These are phyloP conservation scores for Neospora caninum DNA, from an alignment of 169 alveolate species.

Conservation along the genomic window DNA sequence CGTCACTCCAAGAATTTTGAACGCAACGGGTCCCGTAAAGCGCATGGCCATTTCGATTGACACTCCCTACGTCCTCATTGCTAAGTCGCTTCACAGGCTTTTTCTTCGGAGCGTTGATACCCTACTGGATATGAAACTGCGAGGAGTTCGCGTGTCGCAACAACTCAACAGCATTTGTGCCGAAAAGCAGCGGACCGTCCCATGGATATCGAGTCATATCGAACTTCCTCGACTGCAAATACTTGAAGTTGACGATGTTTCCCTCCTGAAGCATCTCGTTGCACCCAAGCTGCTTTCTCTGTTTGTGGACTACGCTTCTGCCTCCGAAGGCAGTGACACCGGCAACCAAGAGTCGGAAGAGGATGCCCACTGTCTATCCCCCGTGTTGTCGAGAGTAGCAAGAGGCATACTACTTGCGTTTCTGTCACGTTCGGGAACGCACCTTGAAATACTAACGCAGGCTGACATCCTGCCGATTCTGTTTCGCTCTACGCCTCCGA, in stretches of 20 bases:
- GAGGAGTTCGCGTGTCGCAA: slow-evolving; percentile 25
- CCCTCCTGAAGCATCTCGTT: not conserved
- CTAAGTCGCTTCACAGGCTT: not conserved
- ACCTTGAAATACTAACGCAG: not conserved
- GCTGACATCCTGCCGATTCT: slow-evolving; percentile 6
- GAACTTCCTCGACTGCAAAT: slow-evolving; percentile 13
- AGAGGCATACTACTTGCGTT: not conserved
- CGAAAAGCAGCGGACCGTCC: not conserved
- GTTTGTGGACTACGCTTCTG: slow-evolving; percentile 37
- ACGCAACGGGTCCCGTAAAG: not conserved
- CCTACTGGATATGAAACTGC: slow-evolving; percentile 9
- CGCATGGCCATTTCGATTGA: not conserved
- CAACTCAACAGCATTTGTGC: not conserved
- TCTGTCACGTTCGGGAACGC: slow-evolving; percentile 9
- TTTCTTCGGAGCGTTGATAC: slow-evolving; percentile 5
- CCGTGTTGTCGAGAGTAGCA: not conserved
- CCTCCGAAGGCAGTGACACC: not conserved
- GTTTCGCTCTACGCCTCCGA: not conserved
- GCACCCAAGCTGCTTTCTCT: slow-evolving; percentile 25
- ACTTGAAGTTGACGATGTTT: slow-evolving; percentile 6
- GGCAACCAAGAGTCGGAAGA: not conserved
- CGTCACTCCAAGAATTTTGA: not conserved
- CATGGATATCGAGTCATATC: not conserved
- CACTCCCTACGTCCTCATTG: not conserved
- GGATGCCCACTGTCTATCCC: not conserved